These are phyloP conservation scores for Naumovozyma castellii DNA, from an alignment of 805 yeast genomes.

Conservation along the genomic window DNA sequence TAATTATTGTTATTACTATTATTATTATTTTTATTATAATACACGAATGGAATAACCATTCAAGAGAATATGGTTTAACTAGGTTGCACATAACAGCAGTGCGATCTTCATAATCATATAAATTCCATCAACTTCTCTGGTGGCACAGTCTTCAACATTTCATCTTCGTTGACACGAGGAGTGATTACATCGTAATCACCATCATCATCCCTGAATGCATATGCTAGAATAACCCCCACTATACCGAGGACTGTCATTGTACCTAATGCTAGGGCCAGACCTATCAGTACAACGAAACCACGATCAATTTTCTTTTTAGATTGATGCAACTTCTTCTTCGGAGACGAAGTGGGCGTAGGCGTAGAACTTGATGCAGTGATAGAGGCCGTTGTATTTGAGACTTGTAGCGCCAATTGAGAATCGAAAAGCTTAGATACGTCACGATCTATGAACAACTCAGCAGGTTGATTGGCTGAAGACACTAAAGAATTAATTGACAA, in stretches of 20 bases:
- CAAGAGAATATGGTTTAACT: no score
- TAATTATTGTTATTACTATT: no score
- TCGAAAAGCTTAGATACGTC: conserved; percentile 30
- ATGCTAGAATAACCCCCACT: conserved; percentile 29
- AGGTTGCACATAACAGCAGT: no score
- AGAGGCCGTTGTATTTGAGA: conserved; percentile 9
- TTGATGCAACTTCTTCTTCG: no score
- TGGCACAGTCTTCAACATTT: conserved; percentile 54
- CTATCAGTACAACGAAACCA: conserved; percentile 62
- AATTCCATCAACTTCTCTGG: conserved; percentile 43
- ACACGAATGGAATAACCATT: background rate
- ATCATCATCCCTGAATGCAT: conserved; percentile 31
- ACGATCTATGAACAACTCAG: conserved; percentile 27
- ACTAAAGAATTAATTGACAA: conserved; percentile 4
- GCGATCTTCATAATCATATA: conserved; percentile 9
- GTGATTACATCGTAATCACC: conserved; percentile 38
- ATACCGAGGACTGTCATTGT: conserved; percentile 36
- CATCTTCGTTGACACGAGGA: conserved; percentile 51
- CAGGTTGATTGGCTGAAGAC: conserved; percentile 12
- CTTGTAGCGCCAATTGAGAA: conserved; percentile 18
- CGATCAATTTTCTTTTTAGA: conserved; percentile 29
- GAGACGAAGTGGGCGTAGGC: conserved; percentile 12
- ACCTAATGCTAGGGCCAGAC: conserved; percentile 57
- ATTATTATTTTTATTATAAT: no score
- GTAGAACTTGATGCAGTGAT: conserved; percentile 10